Percentiles rank a stretch among this genome's conserved stretches.
These are phyloP conservation scores for Tricholoma bakamatsutake DNA, from an alignment of 768 basidiomycete genomes.

Conservation along the genomic window DNA sequence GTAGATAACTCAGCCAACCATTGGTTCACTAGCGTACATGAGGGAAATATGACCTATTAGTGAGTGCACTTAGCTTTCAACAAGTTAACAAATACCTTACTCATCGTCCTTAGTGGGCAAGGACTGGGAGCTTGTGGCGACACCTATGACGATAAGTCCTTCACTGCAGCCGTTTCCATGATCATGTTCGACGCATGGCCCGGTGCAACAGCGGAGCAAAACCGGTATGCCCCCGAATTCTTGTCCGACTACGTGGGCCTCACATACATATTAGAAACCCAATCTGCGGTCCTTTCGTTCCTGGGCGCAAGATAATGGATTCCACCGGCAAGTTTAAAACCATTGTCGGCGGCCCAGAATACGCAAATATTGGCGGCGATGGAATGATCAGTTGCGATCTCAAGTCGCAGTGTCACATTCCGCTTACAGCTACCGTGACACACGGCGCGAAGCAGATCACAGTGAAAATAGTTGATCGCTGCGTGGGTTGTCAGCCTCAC, in stretches of 20 bases:
- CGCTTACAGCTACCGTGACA: slow-evolving; percentile 19
- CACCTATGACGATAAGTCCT: slow-evolving; percentile 24
- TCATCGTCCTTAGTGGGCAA: slow-evolving; percentile 16
- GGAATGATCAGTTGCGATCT: slow-evolving; percentile 19
- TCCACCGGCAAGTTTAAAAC: slow-evolving; percentile 16
- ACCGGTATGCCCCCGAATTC: slow-evolving; percentile 14
- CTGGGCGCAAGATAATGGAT: slow-evolving; percentile 18
- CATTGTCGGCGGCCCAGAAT: slow-evolving; percentile 13
- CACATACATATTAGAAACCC: slow-evolving; percentile 17
- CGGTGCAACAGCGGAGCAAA: slow-evolving; percentile 18
- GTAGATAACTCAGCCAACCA: slow-evolving; percentile 20
- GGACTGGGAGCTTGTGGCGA: slow-evolving; percentile 26
- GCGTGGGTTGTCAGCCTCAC: slow-evolving; percentile 33
- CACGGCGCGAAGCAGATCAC: slow-evolving; percentile 28
- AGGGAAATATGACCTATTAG: slow-evolving; percentile 28
- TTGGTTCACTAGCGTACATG: slow-evolving; percentile 17
- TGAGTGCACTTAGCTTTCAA: slow-evolving; percentile 10
- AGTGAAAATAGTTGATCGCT: slow-evolving; percentile 45
- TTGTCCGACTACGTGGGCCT: not conserved
- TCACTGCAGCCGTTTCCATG: slow-evolving; percentile 24
- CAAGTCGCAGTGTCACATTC: slow-evolving; percentile 15
- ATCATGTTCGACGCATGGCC: slow-evolving; percentile 23
- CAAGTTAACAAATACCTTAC: not conserved
- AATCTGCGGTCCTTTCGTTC: slow-evolving; percentile 25
- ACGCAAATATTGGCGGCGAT: slow-evolving; percentile 23